Evolutionary conservation across 2,329 filamentous ascomycete genomes (phyloP), one percentile per base, ranked within the genome.

Genomic region (Aspergillus sp.): DNA sequence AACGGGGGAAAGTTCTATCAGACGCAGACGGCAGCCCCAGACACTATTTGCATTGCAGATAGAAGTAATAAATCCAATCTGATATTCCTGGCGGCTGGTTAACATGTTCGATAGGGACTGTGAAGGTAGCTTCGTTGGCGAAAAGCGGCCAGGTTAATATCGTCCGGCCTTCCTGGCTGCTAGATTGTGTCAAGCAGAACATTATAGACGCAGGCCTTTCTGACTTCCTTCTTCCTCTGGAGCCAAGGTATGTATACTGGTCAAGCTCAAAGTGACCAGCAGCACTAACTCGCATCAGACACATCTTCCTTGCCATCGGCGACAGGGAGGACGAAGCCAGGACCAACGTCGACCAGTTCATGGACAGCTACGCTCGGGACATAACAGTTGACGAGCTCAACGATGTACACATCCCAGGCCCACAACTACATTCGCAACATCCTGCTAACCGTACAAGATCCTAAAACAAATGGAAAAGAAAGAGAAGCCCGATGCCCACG

Each of bases 1-100:
- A 78, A 95, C 40, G 89, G 89, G 3, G 91, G 86, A 4, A 74
- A 64, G 7, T 70, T 95, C 19, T 81, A 80, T 5, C 86, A 95
- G 53, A 79, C 78, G 8, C 74, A 85, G 5, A 72, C 67, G 4
- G 71, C 75, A 1, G 69, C 67, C 3, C 64, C 73, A 1, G 62
- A 68, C 27, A 86, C 82, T 41, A 67, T 91, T 22, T 69, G 88
- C 31, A 64, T 96, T 8, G 85, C 82, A 0, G 88, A 95, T 43
- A 82, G 86, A 55, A 82, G 69, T 67, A 52, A 42, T n/a, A 54
- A 33, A 15, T 19, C 8, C 24, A 15, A 5, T 8, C 8, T 26
- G 8, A 2, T 12, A 14, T 6, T 14, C 2, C 2, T 7, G 8
- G n/a, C 2, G 1, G 13, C 5, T 11, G 28, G 24, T 42, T 53